Conservation (phyloP, 2,329 filamentous ascomycete species). For the Trichoderma arundinaceum region DNA sequence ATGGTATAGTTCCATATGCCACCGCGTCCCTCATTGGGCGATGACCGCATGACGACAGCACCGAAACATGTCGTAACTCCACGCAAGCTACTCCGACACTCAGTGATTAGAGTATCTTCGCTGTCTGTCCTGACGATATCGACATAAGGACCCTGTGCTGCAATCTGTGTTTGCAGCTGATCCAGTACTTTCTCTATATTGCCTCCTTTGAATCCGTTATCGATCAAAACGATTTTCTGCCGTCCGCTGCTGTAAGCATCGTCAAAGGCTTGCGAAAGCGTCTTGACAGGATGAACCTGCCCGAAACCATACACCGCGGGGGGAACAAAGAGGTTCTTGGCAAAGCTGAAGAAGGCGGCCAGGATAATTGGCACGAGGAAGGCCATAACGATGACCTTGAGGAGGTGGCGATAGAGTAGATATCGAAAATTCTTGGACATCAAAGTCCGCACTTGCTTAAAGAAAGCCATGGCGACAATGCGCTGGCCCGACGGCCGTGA, state of each 20-base stretch:
- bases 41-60: constrained; percentile 76
- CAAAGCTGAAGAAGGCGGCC: constrained; percentile 68
- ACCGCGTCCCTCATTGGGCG: constrained; percentile 70
- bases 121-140: constrained; percentile 59
- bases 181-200: constrained; percentile 75
- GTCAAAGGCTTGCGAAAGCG: constrained; percentile 67
- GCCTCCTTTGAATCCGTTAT: constrained; percentile 72
- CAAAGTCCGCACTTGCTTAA: constrained; percentile 65
- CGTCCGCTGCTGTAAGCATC: constrained; percentile 61
- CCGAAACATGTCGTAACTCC: constrained; percentile 76
- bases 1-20: constrained; percentile 87
- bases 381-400: constrained; percentile 60
- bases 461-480: constrained; percentile 52
- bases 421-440: constrained; percentile 67
- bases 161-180: constrained; percentile 63
- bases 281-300: constrained; percentile 62
- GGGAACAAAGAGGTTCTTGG: constrained; percentile 82
- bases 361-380: constrained; percentile 65
- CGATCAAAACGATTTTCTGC: constrained; percentile 76
- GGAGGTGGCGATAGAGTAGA: constrained; percentile 58
- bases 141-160: constrained; percentile 58
- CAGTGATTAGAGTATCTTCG: constrained; percentile 63
- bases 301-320: constrained; percentile 78
- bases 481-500: constrained; percentile 3
- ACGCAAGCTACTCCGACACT: constrained; percentile 67